These are phyloP conservation scores for Daucus carota DNA, from an alignment of 129 eudicot species.

Conservation along the genomic window DNA sequence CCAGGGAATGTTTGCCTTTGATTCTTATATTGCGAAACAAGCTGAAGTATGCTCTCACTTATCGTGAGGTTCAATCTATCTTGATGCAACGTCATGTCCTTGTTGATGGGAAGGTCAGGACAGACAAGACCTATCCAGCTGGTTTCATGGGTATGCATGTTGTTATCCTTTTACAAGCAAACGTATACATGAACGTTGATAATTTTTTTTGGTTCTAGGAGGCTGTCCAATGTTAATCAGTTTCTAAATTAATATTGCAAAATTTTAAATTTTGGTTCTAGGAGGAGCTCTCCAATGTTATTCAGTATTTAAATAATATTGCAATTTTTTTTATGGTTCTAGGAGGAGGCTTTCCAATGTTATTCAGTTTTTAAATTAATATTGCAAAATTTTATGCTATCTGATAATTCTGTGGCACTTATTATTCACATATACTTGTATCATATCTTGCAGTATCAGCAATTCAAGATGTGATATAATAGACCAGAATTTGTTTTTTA, in stretches of 20 bases:
- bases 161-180: not conserved
- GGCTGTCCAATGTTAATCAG: not conserved
- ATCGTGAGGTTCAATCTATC: constrained; percentile 52
- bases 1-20: constrained; percentile 51
- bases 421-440: not conserved
- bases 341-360: not conserved
- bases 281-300: not conserved
- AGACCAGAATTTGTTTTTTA: not conserved
- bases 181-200: not conserved
- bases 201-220: not conserved
- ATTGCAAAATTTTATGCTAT: not conserved
- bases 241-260: too few relatives aligned
- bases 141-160: constrained; percentile 52
- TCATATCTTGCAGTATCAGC: not conserved
- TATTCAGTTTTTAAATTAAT: not conserved
- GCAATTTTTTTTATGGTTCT: too few relatives aligned
- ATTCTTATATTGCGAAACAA: constrained; percentile 45
- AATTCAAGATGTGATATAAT: not conserved
- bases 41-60: constrained; percentile 53
- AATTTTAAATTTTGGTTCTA: not conserved
- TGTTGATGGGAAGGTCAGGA: constrained; percentile 57
- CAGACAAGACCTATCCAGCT: constrained; percentile 57
- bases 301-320: not conserved
- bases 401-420: not conserved
- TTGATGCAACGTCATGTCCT: constrained; percentile 61